These are phyloP conservation scores for Actinomucor elegans DNA, from an alignment of 371 early-diverging fungal species.

Conservation along the genomic window DNA sequence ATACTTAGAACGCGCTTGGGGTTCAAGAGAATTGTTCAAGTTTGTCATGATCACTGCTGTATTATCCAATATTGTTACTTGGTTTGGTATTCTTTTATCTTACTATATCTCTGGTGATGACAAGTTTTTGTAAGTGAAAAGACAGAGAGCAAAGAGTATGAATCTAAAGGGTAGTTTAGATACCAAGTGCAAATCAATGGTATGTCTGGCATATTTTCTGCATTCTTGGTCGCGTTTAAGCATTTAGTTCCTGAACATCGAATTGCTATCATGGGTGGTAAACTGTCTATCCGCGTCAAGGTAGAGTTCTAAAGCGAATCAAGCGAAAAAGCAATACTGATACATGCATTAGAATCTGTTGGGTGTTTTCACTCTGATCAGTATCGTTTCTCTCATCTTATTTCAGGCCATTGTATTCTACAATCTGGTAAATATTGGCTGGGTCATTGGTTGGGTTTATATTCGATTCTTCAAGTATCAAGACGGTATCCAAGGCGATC, in stretches of 20 bases:
- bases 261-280: conserved; percentile 49
- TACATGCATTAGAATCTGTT: conserved; percentile 33
- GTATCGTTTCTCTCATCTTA: conserved; percentile 31
- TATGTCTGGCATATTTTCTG: conserved; percentile 64
- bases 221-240: conserved; percentile 78
- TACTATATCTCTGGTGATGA: conserved; percentile 62
- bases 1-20: conserved; percentile 80
- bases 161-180: conserved; percentile 18
- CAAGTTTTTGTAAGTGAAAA: conserved; percentile 53
- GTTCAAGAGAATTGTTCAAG: conserved; percentile 68
- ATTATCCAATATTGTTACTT: conserved; percentile 56
- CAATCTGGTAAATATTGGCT: conserved; percentile 62
- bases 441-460: conserved; percentile 76
- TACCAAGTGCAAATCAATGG: conserved; percentile 64
- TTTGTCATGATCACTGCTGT: conserved; percentile 57
- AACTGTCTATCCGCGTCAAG: conserved; percentile 70
- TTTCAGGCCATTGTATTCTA: conserved; percentile 45
- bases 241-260: conserved; percentile 70
- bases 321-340: not conserved
- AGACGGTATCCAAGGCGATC: conserved; percentile 80
- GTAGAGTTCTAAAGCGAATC: conserved; percentile 34
- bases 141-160: not conserved
- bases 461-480: conserved; percentile 77
- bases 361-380: conserved; percentile 40
- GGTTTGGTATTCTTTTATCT: conserved; percentile 55